Percentiles rank a stretch among this genome's conserved stretches.
These are phyloP conservation scores for Diaporthe sp. DNA, from an alignment of 2,329 filamentous ascomycete genomes.

Conservation along the genomic window DNA sequence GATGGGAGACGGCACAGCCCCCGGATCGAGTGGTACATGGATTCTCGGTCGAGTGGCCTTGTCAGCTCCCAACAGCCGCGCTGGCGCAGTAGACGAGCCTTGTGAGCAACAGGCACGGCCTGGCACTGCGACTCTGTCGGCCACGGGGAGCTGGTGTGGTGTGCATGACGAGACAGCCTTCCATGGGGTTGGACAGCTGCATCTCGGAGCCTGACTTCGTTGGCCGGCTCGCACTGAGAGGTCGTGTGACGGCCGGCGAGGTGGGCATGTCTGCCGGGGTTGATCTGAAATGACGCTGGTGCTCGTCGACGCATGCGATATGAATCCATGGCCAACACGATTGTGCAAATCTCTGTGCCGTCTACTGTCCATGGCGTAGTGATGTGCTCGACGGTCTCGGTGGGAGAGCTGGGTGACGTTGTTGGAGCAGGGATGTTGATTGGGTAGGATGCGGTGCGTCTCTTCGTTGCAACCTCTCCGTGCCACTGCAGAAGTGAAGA, in stretches of 20 bases:
- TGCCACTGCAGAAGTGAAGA: neutral
- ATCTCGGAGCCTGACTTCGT: neutral
- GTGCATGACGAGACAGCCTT: neutral
- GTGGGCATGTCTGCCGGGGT: neutral
- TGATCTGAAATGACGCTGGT: neutral
- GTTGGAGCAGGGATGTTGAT: neutral
- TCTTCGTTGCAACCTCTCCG: neutral
- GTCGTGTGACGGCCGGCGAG: neutral
- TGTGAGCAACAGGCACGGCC: neutral
- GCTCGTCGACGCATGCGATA: neutral
- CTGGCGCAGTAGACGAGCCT: slow-evolving; percentile 16
- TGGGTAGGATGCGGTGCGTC: neutral
- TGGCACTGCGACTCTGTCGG: neutral
- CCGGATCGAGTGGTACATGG: slow-evolving; percentile 8
- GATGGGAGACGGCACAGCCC: neutral
- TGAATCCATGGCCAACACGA: neutral
- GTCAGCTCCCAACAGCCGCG: slow-evolving; percentile 32
- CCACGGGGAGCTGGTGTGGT: neutral
- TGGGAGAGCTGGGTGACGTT: neutral
- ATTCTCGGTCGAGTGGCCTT: neutral
- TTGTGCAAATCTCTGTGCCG: no score
- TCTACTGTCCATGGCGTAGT: neutral
- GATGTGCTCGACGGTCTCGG: neutral
- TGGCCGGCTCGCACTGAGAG: neutral
- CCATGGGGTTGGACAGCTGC: neutral